Evolutionary conservation across 106 monocot genomes (phyloP).

Genomic region (Dioscorea alata): DNA sequence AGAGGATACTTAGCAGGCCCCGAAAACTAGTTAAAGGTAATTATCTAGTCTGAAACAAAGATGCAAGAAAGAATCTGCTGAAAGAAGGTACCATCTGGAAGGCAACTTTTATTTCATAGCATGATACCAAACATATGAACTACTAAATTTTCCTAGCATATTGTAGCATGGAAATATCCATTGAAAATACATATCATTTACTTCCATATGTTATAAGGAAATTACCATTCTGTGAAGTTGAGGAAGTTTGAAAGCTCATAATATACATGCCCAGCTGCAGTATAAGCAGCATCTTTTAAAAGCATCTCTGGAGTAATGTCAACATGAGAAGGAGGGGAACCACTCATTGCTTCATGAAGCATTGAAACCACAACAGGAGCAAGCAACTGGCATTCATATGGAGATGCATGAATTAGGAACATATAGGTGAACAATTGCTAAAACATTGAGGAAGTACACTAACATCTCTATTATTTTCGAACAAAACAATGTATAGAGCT

Average conservation of each 20-base stretch:
- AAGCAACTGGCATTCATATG: conserved; percentile 50
- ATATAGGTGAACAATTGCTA: conserved; percentile 1
- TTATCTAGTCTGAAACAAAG: no score
- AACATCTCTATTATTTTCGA: conserved; percentile 89
- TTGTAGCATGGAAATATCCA: no score
- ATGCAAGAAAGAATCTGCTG: no score
- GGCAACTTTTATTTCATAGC: no score
- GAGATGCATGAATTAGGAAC: not conserved
- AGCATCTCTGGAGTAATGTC: conserved; percentile 88
- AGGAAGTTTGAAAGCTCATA: conserved; percentile 94
- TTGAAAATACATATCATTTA: no score
- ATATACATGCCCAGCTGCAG: conserved; percentile 94
- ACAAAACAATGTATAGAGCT: conserved; percentile 91
- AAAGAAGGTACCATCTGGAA: no score
- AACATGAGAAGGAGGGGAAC: conserved; percentile 57
- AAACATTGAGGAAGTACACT: conserved; percentile 14
- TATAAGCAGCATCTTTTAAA: conserved; percentile 95
- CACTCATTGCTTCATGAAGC: conserved; percentile 76
- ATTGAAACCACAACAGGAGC: conserved; percentile 85
- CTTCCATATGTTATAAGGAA: not conserved
- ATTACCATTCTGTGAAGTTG: conserved; percentile 84
- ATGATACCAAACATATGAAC: no score
- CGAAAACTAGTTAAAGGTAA: no score
- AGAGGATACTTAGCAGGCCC: no score
- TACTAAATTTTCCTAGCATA: no score